Conservation (phyloP, 176 grass and related monocot species). For the Aegilops tauschii region DNA sequence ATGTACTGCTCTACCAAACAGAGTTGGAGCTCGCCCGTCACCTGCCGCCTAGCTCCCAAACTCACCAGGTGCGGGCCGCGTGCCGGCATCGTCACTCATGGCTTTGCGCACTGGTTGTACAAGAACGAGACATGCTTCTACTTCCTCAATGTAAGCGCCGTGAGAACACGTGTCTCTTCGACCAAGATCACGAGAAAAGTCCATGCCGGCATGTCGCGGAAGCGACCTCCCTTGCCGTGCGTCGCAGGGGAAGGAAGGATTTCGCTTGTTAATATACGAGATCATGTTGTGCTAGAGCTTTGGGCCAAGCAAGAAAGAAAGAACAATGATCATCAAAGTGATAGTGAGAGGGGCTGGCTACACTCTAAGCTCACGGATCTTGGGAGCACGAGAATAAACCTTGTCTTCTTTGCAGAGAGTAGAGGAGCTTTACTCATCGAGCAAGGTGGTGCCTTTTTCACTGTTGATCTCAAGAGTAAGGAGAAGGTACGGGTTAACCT, state of each 20-base stretch:
- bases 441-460: not conserved
- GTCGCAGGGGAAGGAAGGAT: not conserved
- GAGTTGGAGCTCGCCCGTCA: not conserved
- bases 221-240: not conserved
- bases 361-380: not conserved
- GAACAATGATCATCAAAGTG: not conserved
- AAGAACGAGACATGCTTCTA: not conserved
- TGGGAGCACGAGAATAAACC: not conserved
- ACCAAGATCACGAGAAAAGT: not conserved
- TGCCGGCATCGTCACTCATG: not conserved
- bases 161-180: not conserved
- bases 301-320: not conserved
- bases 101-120: not conserved
- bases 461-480: not conserved
- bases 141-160: not conserved
- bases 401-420: not conserved
- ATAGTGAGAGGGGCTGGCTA: not conserved
- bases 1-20: not conserved
- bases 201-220: not conserved
- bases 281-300: not conserved
- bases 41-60: not conserved
- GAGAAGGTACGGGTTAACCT: not conserved
- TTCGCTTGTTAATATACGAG: not conserved
- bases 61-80: not conserved
- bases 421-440: not conserved